These are phyloP conservation scores for Gossypium anomalum DNA, from an alignment of 345 rosid species.

Conservation along the genomic window DNA sequence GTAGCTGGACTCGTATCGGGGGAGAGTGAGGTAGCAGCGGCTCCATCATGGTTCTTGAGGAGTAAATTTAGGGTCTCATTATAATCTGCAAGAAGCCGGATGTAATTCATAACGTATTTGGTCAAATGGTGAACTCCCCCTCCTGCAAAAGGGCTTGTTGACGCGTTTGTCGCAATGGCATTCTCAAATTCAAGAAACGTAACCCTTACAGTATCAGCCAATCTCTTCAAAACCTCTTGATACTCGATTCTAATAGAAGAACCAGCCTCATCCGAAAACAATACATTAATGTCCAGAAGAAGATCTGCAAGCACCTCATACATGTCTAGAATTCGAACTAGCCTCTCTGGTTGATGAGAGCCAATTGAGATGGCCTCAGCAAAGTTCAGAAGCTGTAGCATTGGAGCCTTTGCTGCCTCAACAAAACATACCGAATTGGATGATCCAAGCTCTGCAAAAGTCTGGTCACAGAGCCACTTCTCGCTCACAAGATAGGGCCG, in stretches of 20 bases:
- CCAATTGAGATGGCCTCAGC: conserved; percentile 83
- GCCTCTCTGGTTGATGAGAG: conserved; percentile 67
- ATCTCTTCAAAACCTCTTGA: conserved; percentile 54
- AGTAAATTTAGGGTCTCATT: conserved; percentile 57
- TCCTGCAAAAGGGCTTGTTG: conserved; percentile 53
- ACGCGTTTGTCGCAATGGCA: conserved; percentile 56
- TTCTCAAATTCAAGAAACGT: conserved; percentile 70
- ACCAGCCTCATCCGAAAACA: conserved; percentile 48
- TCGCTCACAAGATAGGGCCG: conserved; percentile 71
- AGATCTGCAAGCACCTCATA: conserved; percentile 68
- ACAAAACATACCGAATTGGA: conserved; percentile 47
- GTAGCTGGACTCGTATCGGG: conserved; percentile 31
- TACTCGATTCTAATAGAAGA: conserved; percentile 49
- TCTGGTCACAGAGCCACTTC: conserved; percentile 56
- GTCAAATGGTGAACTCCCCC: conserved; percentile 82
- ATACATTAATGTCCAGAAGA: conserved; percentile 52
- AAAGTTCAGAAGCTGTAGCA: conserved; percentile 74
- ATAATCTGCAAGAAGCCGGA: conserved; percentile 61
- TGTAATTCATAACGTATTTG: conserved; percentile 75
- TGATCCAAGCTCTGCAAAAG: conserved; percentile 49
- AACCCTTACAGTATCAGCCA: conserved; percentile 55
- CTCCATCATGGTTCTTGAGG: conserved; percentile 43
- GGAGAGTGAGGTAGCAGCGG: conserved; percentile 27
- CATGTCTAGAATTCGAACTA: conserved; percentile 75
- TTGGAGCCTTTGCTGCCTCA: conserved; percentile 67